Percentiles rank a stretch among this genome's conserved stretches.
phyloP scores from a whole-genome alignment of 2,329 filamentous ascomycete species.

The Talaromyces piceae region DNA sequence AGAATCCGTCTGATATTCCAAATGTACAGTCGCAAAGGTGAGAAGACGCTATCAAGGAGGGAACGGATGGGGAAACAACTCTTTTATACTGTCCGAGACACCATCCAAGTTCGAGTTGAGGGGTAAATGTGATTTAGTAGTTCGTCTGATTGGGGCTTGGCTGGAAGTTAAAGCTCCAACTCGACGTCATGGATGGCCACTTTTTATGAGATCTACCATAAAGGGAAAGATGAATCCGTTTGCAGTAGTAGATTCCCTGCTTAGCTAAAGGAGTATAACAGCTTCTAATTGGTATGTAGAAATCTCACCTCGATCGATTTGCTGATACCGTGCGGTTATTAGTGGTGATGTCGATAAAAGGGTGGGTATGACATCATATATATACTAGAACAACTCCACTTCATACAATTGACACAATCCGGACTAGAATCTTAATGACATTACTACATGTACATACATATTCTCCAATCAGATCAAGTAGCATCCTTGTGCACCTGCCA shows the following conservation, averaged over 20 bases:
- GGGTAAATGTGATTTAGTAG: not conserved
- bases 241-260: too few relatives aligned
- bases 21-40: too few relatives aligned
- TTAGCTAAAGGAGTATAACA: too few relatives aligned
- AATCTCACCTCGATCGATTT: not conserved
- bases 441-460: not conserved
- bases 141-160: not conserved
- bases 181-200: not conserved
- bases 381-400: too few relatives aligned
- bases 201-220: too few relatives aligned
- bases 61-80: not conserved
- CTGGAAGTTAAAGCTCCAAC: not conserved
- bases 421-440: too few relatives aligned
- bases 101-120: not conserved
- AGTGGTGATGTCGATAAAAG: too few relatives aligned
- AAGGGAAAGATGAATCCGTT: too few relatives aligned
- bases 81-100: not conserved
- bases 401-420: too few relatives aligned
- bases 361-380: too few relatives aligned
- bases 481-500: slow-evolving; percentile 44
- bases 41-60: too few relatives aligned
- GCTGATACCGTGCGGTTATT: not conserved
- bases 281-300: not conserved
- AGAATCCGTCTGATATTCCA: too few relatives aligned
- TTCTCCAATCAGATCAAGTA: not conserved